phyloP scores from a whole-genome alignment of 306 rosid genomes.

The Medicago ruthenica region DNA sequence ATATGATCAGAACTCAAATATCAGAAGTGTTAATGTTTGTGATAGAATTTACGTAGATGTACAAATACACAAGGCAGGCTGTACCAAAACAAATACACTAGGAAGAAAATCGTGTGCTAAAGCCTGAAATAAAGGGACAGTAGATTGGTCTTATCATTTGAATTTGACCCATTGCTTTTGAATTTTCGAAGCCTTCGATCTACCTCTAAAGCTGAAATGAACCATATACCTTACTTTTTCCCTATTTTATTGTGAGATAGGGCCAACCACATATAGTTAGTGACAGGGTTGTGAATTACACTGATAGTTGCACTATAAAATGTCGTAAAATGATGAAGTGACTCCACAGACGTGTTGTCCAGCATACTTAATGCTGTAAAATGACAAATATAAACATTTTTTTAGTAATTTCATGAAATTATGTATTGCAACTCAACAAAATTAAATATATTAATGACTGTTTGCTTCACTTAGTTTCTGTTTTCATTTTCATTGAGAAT shows the following conservation, averaged over 20 bases:
- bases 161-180: conserved; percentile 16
- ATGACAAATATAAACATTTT: neutral
- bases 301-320: neutral
- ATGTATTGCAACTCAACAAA: conserved; percentile 5
- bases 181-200: conserved; percentile 27
- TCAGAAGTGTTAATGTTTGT: conserved; percentile 20
- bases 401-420: neutral
- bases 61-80: neutral
- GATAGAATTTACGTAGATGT: conserved; percentile 4
- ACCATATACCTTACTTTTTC: neutral
- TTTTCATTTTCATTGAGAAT: neutral
- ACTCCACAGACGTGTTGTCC: conserved; percentile 5
- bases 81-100: neutral
- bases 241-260: neutral
- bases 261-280: neutral
- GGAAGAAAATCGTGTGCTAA: neutral
- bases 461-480: neutral
- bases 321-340: neutral
- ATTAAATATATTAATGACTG: neutral
- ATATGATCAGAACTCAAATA: conserved; percentile 5
- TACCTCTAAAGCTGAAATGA: neutral
- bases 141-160: conserved; percentile 11
- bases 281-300: neutral
- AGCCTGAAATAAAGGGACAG: neutral
- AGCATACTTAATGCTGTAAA: conserved; percentile 5